Conservation (phyloP, 2,329 filamentous ascomycete genomes). For the Teratosphaeria epicoccoides region DNA sequence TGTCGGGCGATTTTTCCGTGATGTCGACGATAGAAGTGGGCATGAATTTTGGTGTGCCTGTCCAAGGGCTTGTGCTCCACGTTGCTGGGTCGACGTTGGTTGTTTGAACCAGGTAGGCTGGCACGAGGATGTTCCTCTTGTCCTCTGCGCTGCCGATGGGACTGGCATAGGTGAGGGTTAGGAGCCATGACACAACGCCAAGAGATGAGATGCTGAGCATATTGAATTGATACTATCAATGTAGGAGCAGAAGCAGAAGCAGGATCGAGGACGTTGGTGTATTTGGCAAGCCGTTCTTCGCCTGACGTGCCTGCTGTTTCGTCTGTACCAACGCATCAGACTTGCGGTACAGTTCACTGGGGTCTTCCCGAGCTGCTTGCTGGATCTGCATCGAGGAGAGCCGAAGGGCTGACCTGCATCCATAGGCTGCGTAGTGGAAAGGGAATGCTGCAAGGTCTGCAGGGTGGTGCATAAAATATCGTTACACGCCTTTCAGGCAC, state of each 20-base stretch:
- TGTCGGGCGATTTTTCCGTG: neutral
- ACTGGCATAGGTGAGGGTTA: neutral
- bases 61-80: constrained; percentile 1
- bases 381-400: neutral
- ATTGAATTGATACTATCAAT: no score
- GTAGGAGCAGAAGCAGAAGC: no score
- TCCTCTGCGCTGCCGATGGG: constrained; percentile 1
- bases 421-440: neutral
- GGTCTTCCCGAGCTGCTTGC: neutral
- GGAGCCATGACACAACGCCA: neutral
- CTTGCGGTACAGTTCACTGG: neutral
- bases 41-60: constrained; percentile 1
- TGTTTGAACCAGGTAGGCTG: constrained; percentile 3
- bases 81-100: constrained; percentile 1
- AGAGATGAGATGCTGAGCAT: neutral
- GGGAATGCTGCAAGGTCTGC: no score
- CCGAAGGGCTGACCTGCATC: neutral
- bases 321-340: neutral
- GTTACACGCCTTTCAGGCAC: neutral
- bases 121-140: constrained; percentile 5
- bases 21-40: constrained; percentile 1
- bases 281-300: neutral
- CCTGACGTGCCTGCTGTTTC: neutral
- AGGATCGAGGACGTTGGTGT: neutral
- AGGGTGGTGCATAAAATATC: neutral